Evolutionary conservation across 345 rosid species (phyloP), one percentile per base, ranked within the genome.

Genomic region (Citrus sinensis): DNA sequence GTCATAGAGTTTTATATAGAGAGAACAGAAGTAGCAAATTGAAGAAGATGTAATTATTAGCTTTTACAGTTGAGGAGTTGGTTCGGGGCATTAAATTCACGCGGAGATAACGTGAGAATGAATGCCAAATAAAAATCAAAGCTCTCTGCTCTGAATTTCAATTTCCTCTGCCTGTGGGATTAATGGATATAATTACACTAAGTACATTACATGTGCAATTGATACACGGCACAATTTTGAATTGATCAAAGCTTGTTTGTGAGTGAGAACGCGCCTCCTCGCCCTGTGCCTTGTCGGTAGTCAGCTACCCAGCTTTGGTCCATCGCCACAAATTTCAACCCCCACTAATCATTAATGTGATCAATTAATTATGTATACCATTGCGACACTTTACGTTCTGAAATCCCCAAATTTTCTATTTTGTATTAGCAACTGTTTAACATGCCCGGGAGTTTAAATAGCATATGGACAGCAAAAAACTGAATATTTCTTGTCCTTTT

Each of bases 11-110:
- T 71, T 71, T 87, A 80, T 85, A 78, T 79, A 80, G 27, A 82
- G 34, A 72, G 64, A 49, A 17, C 13, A 17, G 24, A 64, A 11
- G 32, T 17, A 60, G 6, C 54, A 16, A 19, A 54, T 16, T 54
- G 22, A 19, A 17, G 19, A 6, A 61, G 30, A 49, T 19, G 20
- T 46, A 56, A 30, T 30, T 14, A 19, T 14, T 59, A 32, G 70
- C 79, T 73, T 74, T 81, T 55, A 76, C 81, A 40, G 83, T 74
- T 79, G 80, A 54, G 74, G 32, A 65, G 84, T 76, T 79, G 6
- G 87, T 8, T 79, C 2, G 83, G 13, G 46, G 67, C 81, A 85
- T 85, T 85, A 79, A 85, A 61, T 69, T 68, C 76, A 84, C 84
- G 84, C 84, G 84, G 79, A 79, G 67, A 51, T 56, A 40, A 24